phyloP scores from a whole-genome alignment of 2,329 filamentous ascomycete genomes.

The Simplicillium sp. region DNA sequence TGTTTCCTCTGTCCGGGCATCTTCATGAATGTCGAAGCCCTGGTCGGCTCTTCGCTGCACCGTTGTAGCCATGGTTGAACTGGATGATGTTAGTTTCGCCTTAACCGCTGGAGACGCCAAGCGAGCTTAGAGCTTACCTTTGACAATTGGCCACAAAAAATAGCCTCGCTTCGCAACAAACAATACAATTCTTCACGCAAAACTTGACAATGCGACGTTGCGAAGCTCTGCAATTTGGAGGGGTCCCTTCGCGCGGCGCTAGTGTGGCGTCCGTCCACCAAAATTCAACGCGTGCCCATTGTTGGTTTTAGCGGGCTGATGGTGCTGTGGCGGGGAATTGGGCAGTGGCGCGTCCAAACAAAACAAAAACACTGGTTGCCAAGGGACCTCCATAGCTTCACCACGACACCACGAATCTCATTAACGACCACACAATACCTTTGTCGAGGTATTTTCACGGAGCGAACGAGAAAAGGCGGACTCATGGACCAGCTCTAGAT shows the following conservation, averaged over 20 bases:
- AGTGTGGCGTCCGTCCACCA: not conserved
- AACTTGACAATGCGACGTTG: too few species aligned
- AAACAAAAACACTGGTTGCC: constrained; percentile 19
- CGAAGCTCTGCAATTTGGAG: too few species aligned
- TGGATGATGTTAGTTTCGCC: not conserved
- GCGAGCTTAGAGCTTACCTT: too few species aligned
- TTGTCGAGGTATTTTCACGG: not conserved
- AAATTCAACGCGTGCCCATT: not conserved
- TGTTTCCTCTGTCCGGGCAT: constrained; percentile 38
- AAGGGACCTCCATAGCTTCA: constrained; percentile 7
- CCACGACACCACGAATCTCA: not conserved
- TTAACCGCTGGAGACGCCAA: not conserved
- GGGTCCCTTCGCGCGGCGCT: not conserved
- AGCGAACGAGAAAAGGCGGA: not conserved
- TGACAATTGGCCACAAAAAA: too few species aligned
- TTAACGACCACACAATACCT: not conserved
- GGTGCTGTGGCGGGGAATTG: not conserved
- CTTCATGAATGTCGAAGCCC: constrained; percentile 39
- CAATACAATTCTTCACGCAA: too few species aligned
- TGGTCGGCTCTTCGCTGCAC: constrained; percentile 19
- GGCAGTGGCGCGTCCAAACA: constrained; percentile 9
- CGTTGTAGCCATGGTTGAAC: constrained; percentile 13
- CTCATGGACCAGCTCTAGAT: too few species aligned
- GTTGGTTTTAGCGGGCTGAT: not conserved
- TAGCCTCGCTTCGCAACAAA: too few species aligned